These are phyloP conservation scores for Mortierella antarctica DNA, from an alignment of 192 early-diverging fungal species.

Conservation along the genomic window DNA sequence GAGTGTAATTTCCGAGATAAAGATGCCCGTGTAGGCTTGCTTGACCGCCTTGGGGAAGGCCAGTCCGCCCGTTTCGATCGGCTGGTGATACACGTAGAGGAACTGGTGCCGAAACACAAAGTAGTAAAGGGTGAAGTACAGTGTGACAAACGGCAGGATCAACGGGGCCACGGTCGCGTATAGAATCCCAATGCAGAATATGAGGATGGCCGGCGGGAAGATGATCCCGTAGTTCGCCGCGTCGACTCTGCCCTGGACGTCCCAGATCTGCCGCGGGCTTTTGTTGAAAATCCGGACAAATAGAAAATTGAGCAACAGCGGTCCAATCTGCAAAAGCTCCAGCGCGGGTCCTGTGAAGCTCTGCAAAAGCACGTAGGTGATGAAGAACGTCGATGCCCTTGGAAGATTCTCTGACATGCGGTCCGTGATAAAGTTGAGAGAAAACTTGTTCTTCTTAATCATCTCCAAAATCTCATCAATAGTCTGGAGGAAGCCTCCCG, in stretches of 20 bases:
- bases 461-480: slow-evolving; percentile 10
- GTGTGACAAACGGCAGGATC: slow-evolving; percentile 76
- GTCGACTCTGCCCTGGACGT: slow-evolving; percentile 59
- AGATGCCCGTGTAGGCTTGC: slow-evolving; percentile 74
- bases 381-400: slow-evolving; percentile 80
- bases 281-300: slow-evolving; percentile 66
- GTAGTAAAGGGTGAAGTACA: slow-evolving; percentile 80
- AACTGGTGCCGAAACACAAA: slow-evolving; percentile 87
- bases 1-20: slow-evolving; percentile 78
- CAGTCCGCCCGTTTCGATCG: slow-evolving; percentile 69
- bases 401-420: slow-evolving; percentile 75
- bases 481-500: slow-evolving; percentile 67
- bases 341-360: slow-evolving; percentile 71
- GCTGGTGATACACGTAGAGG: slow-evolving; percentile 75
- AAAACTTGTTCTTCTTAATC: slow-evolving; percentile 9
- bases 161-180: slow-evolving; percentile 87
- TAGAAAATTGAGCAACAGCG: slow-evolving; percentile 72
- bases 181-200: slow-evolving; percentile 77
- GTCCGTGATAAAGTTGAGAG: slow-evolving; percentile 58
- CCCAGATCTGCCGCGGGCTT: slow-evolving; percentile 76
- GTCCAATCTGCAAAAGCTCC: slow-evolving; percentile 75
- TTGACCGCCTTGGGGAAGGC: slow-evolving; percentile 70
- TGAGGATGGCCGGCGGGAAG: slow-evolving; percentile 76
- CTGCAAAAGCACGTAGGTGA: slow-evolving; percentile 87
- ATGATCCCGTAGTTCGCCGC: slow-evolving; percentile 66